Evolutionary conservation across 768 basidiomycete species (phyloP), one percentile per base, ranked within the genome.

Genomic region (Psilocybe azurescens): DNA sequence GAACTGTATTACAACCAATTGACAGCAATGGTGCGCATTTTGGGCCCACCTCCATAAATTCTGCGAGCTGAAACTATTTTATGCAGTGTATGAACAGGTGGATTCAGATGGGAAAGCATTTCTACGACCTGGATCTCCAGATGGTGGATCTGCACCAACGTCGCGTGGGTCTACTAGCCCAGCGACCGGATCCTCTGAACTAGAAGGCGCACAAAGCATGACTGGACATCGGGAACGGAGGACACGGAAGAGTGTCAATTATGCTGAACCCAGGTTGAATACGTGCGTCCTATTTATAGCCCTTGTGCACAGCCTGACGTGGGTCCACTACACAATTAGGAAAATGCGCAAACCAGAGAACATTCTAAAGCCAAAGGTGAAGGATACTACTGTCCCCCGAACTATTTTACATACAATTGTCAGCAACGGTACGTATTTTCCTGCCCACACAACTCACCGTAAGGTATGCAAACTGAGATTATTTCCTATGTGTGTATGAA

Each of bases 291-390:
- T 44, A 18, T 38, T 38, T 44, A n/a, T 44, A 32, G 49, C 41
- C 10, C 46, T 57, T 48, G 36, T 60, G 48, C 44, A 10, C 11
- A 13, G 32, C 5, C 10, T 24, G 16, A 30, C 24, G 39, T 55
- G 6, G n/a, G 13, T 36, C 51, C 38, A 13, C 14, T 60, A 53
- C 65, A 62, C 68, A 63, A 48, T 11, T 69, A 93, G 91, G 50
- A 94, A 94, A 85, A 94, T 94, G 93, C 89, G 93, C 49, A 94
- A 94, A 75, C 92, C 93, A 9, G 90, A 91, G 24, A 24, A 24
- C 24, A 24, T 24, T 24, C 24, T 72, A 65, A 77, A 86, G 70
- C 73, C 76, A 53, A 86, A 81, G 73, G 75, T 88, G 60, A 88
- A 86, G 75, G 88, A 89, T 69, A 83, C 89, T 64, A 89, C 87